Percentiles rank a stretch among this genome's conserved stretches.
phyloP scores from a whole-genome alignment of 495 filamentous ascomycete species.

The Glonium stellatum region DNA sequence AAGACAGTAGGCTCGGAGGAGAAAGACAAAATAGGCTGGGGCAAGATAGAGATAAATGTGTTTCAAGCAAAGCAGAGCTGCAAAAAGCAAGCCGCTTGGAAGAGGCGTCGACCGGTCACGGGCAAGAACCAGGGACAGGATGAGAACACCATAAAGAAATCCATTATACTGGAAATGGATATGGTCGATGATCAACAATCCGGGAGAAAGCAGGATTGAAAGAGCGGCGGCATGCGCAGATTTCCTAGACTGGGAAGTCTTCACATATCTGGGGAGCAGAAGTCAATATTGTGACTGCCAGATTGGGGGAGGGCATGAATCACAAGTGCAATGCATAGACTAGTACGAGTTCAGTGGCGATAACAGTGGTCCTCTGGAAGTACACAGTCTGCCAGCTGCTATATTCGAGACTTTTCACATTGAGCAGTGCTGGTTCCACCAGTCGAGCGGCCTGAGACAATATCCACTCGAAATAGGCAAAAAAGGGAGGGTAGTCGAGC shows the following conservation, averaged over 20 bases:
- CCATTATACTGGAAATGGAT: constrained; percentile 99
- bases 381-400: constrained; percentile 88
- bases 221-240: constrained; percentile 81
- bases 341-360: constrained; percentile 76
- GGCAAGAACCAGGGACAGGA: constrained; percentile 76
- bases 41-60: constrained; percentile 98
- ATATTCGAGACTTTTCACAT: constrained; percentile 72
- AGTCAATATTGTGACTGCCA: constrained; percentile 10
- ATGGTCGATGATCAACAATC: constrained; percentile 93
- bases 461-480: constrained; percentile 92
- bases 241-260: constrained; percentile 63
- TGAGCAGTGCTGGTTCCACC: constrained; percentile 74
- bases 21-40: constrained; percentile 90
- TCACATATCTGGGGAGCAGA: constrained; percentile 53
- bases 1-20: constrained; percentile 84
- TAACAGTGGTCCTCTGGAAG: constrained; percentile 84
- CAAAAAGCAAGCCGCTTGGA: constrained; percentile 73
- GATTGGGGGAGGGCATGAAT: constrained; percentile 3
- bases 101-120: constrained; percentile 71
- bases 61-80: constrained; percentile 81
- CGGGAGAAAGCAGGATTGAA: constrained; percentile 85
- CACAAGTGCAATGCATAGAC: constrained; percentile 78
- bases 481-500: constrained; percentile 96
- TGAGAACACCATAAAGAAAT: constrained; percentile 82
- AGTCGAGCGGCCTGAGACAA: constrained; percentile 74